These are phyloP conservation scores for Eucalyptus brandiana DNA, from an alignment of 345 rosid species.

Conservation along the genomic window DNA sequence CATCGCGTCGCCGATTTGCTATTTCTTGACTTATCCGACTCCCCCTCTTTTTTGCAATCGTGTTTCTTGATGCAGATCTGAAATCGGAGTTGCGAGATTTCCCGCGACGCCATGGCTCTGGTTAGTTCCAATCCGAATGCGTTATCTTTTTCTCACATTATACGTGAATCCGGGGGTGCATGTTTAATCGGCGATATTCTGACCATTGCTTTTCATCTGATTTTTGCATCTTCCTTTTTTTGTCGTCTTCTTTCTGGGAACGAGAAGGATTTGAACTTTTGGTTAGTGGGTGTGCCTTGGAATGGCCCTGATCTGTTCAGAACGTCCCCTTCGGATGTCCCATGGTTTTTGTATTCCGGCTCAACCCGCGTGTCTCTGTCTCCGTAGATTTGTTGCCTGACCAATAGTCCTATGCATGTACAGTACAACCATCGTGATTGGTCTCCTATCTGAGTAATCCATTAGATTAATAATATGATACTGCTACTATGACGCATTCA, in stretches of 20 bases:
- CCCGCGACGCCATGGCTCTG: slow-evolving; percentile 56
- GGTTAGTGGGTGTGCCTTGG: background rate
- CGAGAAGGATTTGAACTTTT: background rate
- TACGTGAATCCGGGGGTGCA: background rate
- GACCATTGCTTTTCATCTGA: background rate
- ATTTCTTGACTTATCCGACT: background rate
- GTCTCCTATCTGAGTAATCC: background rate
- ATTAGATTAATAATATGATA: background rate
- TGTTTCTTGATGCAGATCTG: slow-evolving; percentile 32
- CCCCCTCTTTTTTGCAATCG: background rate
- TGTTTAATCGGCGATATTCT: background rate
- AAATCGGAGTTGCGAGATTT: slow-evolving; percentile 16
- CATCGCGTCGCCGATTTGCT: background rate
- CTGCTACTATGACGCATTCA: background rate
- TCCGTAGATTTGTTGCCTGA: background rate
- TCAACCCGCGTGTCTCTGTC: background rate
- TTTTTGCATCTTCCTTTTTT: background rate
- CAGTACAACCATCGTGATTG: background rate
- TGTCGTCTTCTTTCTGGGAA: background rate
- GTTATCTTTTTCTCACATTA: background rate
- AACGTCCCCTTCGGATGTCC: background rate
- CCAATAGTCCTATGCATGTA: background rate
- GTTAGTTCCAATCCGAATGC: slow-evolving; percentile 21
- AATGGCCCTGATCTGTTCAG: background rate
- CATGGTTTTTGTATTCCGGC: background rate